Percentiles rank a stretch among this genome's conserved stretches.
These are phyloP conservation scores for Boletus rufocinnamomeus DNA, from an alignment of 768 basidiomycete species.

Conservation along the genomic window DNA sequence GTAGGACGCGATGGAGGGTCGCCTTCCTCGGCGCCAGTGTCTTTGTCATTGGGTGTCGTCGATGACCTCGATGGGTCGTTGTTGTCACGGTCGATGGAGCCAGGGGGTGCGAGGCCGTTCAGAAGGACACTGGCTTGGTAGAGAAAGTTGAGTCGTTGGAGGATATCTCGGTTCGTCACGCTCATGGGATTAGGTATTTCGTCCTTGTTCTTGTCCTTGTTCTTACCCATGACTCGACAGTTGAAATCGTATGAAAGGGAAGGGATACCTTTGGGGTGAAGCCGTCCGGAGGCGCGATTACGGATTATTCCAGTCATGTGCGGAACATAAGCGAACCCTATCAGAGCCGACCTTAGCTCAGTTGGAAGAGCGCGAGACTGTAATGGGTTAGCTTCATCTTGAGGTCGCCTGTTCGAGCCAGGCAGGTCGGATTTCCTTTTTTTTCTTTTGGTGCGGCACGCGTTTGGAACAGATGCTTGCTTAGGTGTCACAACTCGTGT, in stretches of 20 bases:
- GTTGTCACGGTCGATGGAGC: not conserved
- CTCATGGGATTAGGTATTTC: slow-evolving; percentile 57
- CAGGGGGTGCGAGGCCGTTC: slow-evolving; percentile 36
- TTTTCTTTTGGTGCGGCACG: not conserved
- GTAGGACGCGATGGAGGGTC: not conserved
- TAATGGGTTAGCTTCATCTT: slow-evolving; percentile 40
- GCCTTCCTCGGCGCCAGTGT: not conserved
- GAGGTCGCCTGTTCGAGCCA: slow-evolving; percentile 48
- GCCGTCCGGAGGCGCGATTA: no score
- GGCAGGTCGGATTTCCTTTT: slow-evolving; percentile 37
- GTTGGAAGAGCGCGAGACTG: slow-evolving; percentile 55
- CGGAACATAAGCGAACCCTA: not conserved
- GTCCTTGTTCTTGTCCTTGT: slow-evolving; percentile 58
- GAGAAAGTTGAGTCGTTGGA: slow-evolving; percentile 83
- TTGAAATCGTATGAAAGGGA: not conserved
- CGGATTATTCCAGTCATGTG: not conserved
- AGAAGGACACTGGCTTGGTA: slow-evolving; percentile 79
- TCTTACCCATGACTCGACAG: slow-evolving; percentile 60
- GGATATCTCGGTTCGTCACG: slow-evolving; percentile 69
- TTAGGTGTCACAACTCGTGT: not conserved
- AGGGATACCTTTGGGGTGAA: not conserved
- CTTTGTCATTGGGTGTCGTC: not conserved
- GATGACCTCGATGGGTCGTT: not conserved
- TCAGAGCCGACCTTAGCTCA: slow-evolving; percentile 37
- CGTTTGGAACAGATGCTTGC: not conserved